Base-by-base conservation (phyloP, 2,329 filamentous ascomycete genomes). In the Xylaria sp. region DNA sequence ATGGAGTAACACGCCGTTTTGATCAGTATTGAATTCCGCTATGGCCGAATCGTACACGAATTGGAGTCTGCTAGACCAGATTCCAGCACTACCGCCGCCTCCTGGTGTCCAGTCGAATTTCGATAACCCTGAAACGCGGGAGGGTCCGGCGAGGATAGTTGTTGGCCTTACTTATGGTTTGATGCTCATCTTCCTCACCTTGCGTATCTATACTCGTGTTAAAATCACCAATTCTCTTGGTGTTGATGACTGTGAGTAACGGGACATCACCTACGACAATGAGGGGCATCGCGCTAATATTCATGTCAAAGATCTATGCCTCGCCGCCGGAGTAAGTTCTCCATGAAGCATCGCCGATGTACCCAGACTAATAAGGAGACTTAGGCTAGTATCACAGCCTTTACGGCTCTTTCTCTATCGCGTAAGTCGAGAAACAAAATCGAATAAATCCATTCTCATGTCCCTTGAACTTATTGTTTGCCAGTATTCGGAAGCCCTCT, bases 121-220 rank as follows among this genome's bases (percentile, higher is more conserved):
- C 39, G 46, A 66, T 34, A 50, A 62, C 28, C 67, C 71, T 5
- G 46, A 63, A 15, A 67, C 71, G 52, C 62, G 65, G 12, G 67
- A 60, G 5, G 63, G 45, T 15, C 39, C 63, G 1, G 62, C 61
- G 4, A 69, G 23, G 39, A 67, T 69, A 41, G 63, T 74, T 8
- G 69, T 65, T 7, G 61, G 67, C 36, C 57, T 73, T 18, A 70
- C 68, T 4, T 63, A 73, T 23, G 64, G 36, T 6, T 32, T 73
- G 28, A 73, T 74, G 72, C 57, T 70, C 28, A 46, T 70, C 12
- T 72, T 73, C 39, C 58, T 74, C 7, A 56, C 59, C 13, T 50
- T 72, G 65, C 71, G 72, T 2, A 59, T 72, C 32, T 74, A 74
- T 23, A 71, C 69, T 43, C 70, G 72, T 43, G 1, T 69, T 18